These are phyloP conservation scores for Phytophthora colocasiae DNA, from an alignment of 352 stramenopile species.

Conservation along the genomic window DNA sequence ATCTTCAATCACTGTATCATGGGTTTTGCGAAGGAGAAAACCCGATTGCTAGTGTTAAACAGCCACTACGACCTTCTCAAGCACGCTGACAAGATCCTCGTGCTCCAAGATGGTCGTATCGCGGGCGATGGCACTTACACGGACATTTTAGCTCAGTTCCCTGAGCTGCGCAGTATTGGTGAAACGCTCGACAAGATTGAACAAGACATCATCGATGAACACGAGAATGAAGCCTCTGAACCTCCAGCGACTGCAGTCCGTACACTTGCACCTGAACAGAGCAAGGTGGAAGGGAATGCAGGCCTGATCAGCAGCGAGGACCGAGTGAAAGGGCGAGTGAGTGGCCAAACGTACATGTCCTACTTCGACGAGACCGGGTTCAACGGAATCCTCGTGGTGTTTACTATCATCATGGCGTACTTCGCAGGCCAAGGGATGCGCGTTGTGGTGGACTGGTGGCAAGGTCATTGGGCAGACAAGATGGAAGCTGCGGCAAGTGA, in stretches of 20 bases:
- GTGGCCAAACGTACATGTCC: slow-evolving; percentile 32
- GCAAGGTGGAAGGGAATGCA: slow-evolving; percentile 3
- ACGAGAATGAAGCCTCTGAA: slow-evolving; percentile 10
- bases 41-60: slow-evolving; percentile 87
- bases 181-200: slow-evolving; percentile 26
- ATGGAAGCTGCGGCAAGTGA: slow-evolving; percentile 28
- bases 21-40: slow-evolving; percentile 34
- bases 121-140: slow-evolving; percentile 31
- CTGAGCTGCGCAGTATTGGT: slow-evolving; percentile 33
- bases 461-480: slow-evolving; percentile 42
- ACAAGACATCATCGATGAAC: slow-evolving; percentile 34
- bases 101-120: slow-evolving; percentile 38
- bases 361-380: slow-evolving; percentile 49
- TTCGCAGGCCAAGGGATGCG: slow-evolving; percentile 26
- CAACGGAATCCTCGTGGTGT: slow-evolving; percentile 34
- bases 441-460: slow-evolving; percentile 44
- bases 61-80: slow-evolving; percentile 42
- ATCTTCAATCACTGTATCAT: slow-evolving; percentile 47
- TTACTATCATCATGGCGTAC: slow-evolving; percentile 26
- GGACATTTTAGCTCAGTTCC: slow-evolving; percentile 30
- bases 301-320: slow-evolving; percentile 38
- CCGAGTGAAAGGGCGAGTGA: slow-evolving; percentile 36
- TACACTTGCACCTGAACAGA: slow-evolving; percentile 4
- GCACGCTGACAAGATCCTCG: slow-evolving; percentile 44
- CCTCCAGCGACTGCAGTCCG: not conserved